Percentiles rank a stretch among this genome's conserved stretches.
Evolutionary conservation across 306 rosid genomes (phyloP).

Genomic region (Casuarina cunninghamiana): DNA sequence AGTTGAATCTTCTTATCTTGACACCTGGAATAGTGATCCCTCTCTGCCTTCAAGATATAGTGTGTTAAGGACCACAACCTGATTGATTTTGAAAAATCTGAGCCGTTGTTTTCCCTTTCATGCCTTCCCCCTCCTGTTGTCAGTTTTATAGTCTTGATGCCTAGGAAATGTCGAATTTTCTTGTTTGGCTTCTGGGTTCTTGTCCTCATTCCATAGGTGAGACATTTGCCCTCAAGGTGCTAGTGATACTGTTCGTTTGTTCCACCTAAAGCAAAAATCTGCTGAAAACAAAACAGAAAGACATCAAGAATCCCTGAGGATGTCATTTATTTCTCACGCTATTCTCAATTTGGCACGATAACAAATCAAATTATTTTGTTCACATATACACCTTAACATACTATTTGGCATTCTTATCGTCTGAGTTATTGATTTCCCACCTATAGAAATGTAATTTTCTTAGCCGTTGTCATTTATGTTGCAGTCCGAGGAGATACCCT

Average conservation of each 20-base stretch:
- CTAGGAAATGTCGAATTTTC: not conserved
- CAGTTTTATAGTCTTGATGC: not conserved
- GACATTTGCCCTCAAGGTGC: not conserved
- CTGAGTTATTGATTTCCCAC: conserved; percentile 2
- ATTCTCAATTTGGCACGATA: not conserved
- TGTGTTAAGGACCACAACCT: not conserved
- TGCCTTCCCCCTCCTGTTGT: not conserved
- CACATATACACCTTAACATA: not conserved
- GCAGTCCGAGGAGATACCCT: conserved; percentile 62
- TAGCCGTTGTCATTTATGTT: conserved; percentile 26
- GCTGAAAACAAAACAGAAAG: not conserved
- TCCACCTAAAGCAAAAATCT: not conserved
- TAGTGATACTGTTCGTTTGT: not conserved
- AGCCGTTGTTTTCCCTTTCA: not conserved
- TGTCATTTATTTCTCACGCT: not conserved
- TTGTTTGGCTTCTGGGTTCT: not conserved
- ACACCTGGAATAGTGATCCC: not conserved
- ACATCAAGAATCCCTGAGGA: not conserved
- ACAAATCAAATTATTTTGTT: not conserved
- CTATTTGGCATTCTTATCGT: not conserved
- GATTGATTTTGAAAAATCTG: no score
- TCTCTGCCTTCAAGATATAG: not conserved
- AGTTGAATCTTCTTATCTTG: not conserved
- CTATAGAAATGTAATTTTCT: conserved; percentile 22
- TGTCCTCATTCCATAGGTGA: not conserved